These are phyloP conservation scores for Endotrypanum monterogeii DNA, from an alignment of 208 protist genomes.

Conservation along the genomic window DNA sequence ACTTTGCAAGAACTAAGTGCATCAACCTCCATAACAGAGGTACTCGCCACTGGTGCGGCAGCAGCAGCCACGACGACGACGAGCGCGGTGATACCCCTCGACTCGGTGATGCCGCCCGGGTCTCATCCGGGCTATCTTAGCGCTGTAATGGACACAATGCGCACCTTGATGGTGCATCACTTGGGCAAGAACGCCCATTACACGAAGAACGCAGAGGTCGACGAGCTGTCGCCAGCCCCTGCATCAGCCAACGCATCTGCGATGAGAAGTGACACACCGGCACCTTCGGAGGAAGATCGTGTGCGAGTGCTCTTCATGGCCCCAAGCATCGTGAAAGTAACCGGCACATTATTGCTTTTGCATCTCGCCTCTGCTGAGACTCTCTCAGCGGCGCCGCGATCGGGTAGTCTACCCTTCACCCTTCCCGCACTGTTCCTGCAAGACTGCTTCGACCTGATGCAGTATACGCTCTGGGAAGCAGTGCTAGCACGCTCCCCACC, in stretches of 20 bases:
- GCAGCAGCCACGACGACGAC: constrained; percentile 13
- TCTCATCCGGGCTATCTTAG: constrained; percentile 56
- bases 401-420: constrained; percentile 30
- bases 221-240: not conserved
- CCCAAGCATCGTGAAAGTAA: constrained; percentile 22
- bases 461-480: constrained; percentile 36
- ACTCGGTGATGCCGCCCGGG: constrained; percentile 42
- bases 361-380: constrained; percentile 46
- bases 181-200: not conserved
- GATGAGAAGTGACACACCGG: constrained; percentile 5
- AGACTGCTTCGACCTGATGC: constrained; percentile 37
- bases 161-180: constrained; percentile 28
- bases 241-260: not conserved
- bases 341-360: constrained; percentile 47
- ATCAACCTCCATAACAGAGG: not conserved
- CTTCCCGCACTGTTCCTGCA: constrained; percentile 47
- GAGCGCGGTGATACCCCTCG: constrained; percentile 22
- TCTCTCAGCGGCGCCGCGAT: constrained; percentile 24
- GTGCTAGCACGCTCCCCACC: constrained; percentile 8
- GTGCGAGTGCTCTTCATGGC: constrained; percentile 31
- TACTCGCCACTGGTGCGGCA: not conserved
- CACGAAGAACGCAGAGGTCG: not conserved
- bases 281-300: constrained; percentile 11
- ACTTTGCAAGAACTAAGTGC: constrained; percentile 26
- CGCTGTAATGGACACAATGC: constrained; percentile 46